phyloP scores from a whole-genome alignment of 805 yeast species.

The Ogataea henricii region DNA sequence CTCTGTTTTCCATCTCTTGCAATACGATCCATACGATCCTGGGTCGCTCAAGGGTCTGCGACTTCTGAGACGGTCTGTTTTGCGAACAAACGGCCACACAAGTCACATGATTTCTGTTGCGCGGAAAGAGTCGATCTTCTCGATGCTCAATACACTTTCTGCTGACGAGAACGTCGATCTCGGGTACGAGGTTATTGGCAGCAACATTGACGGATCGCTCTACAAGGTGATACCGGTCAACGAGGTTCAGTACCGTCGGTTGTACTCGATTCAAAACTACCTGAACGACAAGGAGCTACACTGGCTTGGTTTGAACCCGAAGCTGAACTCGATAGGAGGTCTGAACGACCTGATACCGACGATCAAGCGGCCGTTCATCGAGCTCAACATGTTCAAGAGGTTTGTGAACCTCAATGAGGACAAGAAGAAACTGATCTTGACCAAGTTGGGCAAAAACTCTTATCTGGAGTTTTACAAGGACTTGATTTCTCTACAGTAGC shows the following conservation, averaged over 20 bases:
- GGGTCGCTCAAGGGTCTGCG: slow-evolving; percentile 77
- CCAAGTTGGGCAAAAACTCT: slow-evolving; percentile 59
- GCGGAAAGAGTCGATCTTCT: slow-evolving; percentile 32
- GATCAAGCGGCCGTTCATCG: slow-evolving; percentile 64
- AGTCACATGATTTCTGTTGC: slow-evolving; percentile 54
- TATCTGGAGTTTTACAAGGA: slow-evolving; percentile 69
- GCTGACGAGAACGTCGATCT: slow-evolving; percentile 33
- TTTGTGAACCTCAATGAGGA: slow-evolving; percentile 60
- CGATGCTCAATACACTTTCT: slow-evolving; percentile 33
- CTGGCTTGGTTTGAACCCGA: slow-evolving; percentile 79
- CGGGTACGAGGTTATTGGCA: slow-evolving; percentile 65
- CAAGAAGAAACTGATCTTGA: slow-evolving; percentile 52
- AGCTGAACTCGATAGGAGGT: slow-evolving; percentile 56
- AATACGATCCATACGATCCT: slow-evolving; percentile 92
- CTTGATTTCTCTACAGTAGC: slow-evolving; percentile 38
- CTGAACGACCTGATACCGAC: slow-evolving; percentile 36
- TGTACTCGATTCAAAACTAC: slow-evolving; percentile 87
- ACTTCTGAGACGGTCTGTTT: slow-evolving; percentile 67
- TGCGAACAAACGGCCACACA: slow-evolving; percentile 64
- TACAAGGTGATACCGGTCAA: slow-evolving; percentile 71
- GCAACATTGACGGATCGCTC: slow-evolving; percentile 77
- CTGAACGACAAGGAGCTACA: slow-evolving; percentile 75
- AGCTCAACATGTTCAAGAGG: slow-evolving; percentile 55
- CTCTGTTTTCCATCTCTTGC: slow-evolving; percentile 66
- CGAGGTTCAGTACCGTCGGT: slow-evolving; percentile 75